Evolutionary conservation across 106 monocot genomes (phyloP), one percentile per base, ranked within the genome.

Genomic region (Phalaenopsis equestris): DNA sequence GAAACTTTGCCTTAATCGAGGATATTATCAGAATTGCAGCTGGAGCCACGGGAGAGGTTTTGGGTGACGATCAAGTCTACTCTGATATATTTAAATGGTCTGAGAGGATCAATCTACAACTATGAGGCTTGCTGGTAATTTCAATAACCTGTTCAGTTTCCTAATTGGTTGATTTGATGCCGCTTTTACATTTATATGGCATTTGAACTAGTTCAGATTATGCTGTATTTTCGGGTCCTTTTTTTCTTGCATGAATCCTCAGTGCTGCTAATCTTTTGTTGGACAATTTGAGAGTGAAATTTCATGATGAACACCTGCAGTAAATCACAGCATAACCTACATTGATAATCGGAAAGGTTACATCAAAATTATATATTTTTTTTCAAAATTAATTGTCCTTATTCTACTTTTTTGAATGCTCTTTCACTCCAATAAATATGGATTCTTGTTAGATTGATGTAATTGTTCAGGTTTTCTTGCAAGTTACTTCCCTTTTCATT

Each of bases 81-180:
- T 95, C 99, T 37, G 95, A 93, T 82, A 95, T 99, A 83, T 99
- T 99, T 39, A 93, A 94, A 79, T 99, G 94, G 99, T 92, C 99
- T n/a, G 83, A 95, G 55, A 91, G 87, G 84, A 94, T 99, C 55
- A 84, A 94, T 52, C 78, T 99, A 52, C 85, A 78, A 37, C 82
- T 99, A n/a, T 99, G 80, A 83, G 16, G 76, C 24, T 42, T 77
- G 68, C 56, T 36, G 84, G 88, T 82, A 82, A 83, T 83, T 74
- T 11, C 46, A 16, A 70, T 74, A 74, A 74, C 43, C 39, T 70
- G 3, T 39, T 39, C 36, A 38, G 15, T 39, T 70, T 39, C 39
- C 38, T 70, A 12, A 12, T 70, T 39, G 38, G 61, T 21, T 38
- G 36, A 39, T 39, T 39, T 12, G 38, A 39, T 39, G 2, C 39